Conservation (phyloP, 495 filamentous ascomycete genomes). For the Oidiodendron maius region DNA sequence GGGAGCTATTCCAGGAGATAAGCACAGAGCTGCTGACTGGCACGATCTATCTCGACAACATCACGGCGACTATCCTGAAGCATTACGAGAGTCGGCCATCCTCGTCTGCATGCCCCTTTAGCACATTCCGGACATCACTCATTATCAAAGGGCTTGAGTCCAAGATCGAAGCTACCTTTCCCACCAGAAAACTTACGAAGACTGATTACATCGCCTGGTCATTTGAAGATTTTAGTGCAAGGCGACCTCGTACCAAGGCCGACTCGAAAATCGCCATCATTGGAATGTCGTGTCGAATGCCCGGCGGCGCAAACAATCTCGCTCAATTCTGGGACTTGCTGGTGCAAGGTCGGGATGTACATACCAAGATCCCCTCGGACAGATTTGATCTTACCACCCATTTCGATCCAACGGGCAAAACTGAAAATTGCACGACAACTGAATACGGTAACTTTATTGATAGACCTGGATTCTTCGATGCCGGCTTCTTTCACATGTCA, state of each 20-base stretch:
- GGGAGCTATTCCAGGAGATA: background rate
- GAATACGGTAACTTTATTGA: slow-evolving; percentile 43
- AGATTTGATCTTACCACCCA: slow-evolving; percentile 37
- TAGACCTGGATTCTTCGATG: slow-evolving; percentile 52
- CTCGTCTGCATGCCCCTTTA: slow-evolving; percentile 37
- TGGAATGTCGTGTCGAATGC: slow-evolving; percentile 34
- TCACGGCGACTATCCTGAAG: no score
- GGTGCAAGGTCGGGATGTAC: slow-evolving; percentile 28
- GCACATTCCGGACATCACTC: slow-evolving; percentile 24
- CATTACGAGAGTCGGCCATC: no score
- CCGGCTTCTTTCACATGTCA: slow-evolving; percentile 54
- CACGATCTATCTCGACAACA: background rate
- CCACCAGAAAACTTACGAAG: slow-evolving; percentile 1
- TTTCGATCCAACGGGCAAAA: slow-evolving; percentile 31
- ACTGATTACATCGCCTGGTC: no score
- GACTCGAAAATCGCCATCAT: slow-evolving; percentile 32
- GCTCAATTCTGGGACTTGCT: slow-evolving; percentile 42
- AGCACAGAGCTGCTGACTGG: background rate
- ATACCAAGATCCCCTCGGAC: slow-evolving; percentile 37
- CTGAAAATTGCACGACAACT: slow-evolving; percentile 26
- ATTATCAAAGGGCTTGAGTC: slow-evolving; percentile 8
- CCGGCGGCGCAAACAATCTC: slow-evolving; percentile 38
- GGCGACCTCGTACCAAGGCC: no score
- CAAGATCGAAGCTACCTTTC: background rate
- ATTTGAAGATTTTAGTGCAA: no score